Base-by-base conservation (phyloP, 495 filamentous ascomycete genomes). In the Penicillium desertorum region DNA sequence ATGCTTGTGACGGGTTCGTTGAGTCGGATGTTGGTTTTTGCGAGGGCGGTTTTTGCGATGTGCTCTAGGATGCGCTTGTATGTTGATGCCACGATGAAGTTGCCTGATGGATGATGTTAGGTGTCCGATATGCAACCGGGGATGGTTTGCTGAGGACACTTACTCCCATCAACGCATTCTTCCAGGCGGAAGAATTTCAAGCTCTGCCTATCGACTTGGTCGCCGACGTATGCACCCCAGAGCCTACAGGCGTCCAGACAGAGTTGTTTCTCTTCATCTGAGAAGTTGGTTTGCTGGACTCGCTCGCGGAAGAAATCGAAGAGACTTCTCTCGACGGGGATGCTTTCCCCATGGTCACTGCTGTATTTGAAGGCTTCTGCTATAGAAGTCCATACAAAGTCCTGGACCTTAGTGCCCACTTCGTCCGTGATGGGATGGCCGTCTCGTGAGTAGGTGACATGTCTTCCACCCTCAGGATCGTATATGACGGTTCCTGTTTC, bases 111-210 rank as follows among this genome's bases (percentile, higher is more conserved):
- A n/a, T 27, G 5, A 44, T 20, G 30, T 54, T 45, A 54, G 42
- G 9, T 0, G 3, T 41, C 14, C 8, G 36, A 7, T 37, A 3
- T 46, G 6, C 10, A 10, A 8, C 8, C 27, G 2, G 7, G 16
- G 36, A 6, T 2, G 7, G 7, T 1, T 46, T 22, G 22, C 5
- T 14, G 12, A 11, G 14, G 8, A 17, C 6, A 79, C 84, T 68
- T 70, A 89, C 90, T 87, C 46, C 92, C 92, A 64, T 95, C 92
- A 63, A 96, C 86, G 57, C 88, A 92, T 73, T 97, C 91, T 71
- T 98, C 94, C n/a, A 98, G 67, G 80, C 87, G 93, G 63, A 97
- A 95, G 73, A 91, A 96, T 67, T 88, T 94, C 53, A 98, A 66
- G 70, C 91, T 96, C 64, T 98, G 94, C 43, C 69, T 82, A 53